Conservation (phyloP, 352 stramenopile species). For the Pythium plurisporium region DNA sequence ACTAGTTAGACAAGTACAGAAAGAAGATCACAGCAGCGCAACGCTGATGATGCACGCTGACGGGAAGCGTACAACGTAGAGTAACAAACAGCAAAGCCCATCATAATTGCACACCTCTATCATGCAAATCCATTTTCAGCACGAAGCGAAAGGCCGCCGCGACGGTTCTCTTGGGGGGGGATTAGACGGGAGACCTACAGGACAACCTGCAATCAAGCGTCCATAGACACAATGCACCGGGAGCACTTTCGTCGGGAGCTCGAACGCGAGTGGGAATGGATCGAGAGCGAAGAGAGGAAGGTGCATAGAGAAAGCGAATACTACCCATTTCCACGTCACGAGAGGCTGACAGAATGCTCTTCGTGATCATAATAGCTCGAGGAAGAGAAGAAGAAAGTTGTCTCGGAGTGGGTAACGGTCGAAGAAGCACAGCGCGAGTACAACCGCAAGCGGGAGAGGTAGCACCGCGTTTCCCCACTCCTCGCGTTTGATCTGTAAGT, state of each 20-base stretch:
- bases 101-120: background rate
- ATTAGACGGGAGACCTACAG: background rate
- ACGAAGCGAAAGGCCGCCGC: conserved; percentile 8
- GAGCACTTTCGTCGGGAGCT: conserved; percentile 51
- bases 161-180: conserved; percentile 1
- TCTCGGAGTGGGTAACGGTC: conserved; percentile 60
- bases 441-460: conserved; percentile 57
- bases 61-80: background rate
- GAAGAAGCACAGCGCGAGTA: conserved; percentile 66
- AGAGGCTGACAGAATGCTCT: background rate
- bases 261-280: conserved; percentile 55
- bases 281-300: conserved; percentile 61
- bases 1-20: background rate
- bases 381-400: conserved; percentile 72
- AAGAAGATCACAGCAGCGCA: background rate
- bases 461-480: too few relatives aligned
- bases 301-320: conserved; percentile 14
- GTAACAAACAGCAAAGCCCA: background rate
- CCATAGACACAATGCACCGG: conserved; percentile 26
- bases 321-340: background rate
- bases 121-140: background rate
- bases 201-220: too few relatives aligned
- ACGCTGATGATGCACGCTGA: background rate
- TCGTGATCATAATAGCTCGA: conserved; percentile 39
- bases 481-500: too few relatives aligned